These are phyloP conservation scores for Potentilla sterilis DNA, from an alignment of 306 rosid genomes.

Conservation along the genomic window DNA sequence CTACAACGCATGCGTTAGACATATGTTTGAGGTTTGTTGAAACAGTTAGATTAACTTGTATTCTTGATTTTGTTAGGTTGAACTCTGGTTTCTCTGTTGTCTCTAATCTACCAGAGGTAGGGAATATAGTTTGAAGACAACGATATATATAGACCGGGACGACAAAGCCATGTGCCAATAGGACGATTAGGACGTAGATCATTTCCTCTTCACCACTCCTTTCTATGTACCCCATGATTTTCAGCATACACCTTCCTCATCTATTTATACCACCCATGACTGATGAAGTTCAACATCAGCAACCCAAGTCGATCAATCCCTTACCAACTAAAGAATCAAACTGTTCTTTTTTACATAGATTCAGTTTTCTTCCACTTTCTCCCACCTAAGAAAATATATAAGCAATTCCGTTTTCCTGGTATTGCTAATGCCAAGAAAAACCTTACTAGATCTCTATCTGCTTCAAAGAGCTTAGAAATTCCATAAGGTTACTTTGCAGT, in stretches of 20 bases:
- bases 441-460: not conserved
- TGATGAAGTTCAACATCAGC: not conserved
- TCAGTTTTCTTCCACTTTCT: not conserved
- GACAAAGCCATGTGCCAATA: not conserved
- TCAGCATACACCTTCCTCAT: not conserved
- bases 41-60: not conserved
- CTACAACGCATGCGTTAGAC: not conserved
- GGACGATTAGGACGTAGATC: not conserved
- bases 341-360: not conserved
- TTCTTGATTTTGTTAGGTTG: not conserved
- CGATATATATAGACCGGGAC: not conserved
- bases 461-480: conserved; percentile 18
- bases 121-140: not conserved
- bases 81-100: not conserved
- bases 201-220: not conserved
- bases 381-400: not conserved
- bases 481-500: conserved; percentile 49
- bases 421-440: conserved; percentile 4
- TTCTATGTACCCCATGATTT: not conserved
- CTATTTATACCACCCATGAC: not conserved
- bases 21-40: not conserved
- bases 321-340: not conserved
- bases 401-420: not conserved
- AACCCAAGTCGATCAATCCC: not conserved
- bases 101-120: not conserved